These are phyloP conservation scores for Yamadazyma laniorum DNA, from an alignment of 805 yeast species.

Conservation along the genomic window DNA sequence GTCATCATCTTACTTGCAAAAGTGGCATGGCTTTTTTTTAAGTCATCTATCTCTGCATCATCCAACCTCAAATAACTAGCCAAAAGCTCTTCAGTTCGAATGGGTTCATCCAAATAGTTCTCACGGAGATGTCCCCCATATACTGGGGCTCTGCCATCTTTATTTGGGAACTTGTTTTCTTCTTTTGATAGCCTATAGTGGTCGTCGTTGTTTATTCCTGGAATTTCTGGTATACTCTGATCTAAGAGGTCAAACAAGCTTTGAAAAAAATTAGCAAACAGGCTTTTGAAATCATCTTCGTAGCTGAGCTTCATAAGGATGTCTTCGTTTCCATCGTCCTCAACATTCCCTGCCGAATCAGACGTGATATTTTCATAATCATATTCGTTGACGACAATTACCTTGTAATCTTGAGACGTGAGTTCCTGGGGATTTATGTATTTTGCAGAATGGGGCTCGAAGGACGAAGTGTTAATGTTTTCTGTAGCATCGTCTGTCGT, in stretches of 20 bases:
- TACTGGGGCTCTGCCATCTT: slow-evolving; percentile 26
- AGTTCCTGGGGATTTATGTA: slow-evolving; percentile 7
- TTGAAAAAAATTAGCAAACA: slow-evolving; percentile 18
- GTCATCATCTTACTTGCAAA: slow-evolving; percentile 23
- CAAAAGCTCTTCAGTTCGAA: slow-evolving; percentile 27
- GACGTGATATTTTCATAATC: slow-evolving; percentile 11
- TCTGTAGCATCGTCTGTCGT: background rate
- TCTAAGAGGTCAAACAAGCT: slow-evolving; percentile 19
- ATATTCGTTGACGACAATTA: slow-evolving; percentile 10
- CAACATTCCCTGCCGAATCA: background rate
- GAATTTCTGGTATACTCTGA: slow-evolving; percentile 21
- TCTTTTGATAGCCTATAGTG: slow-evolving; percentile 23
- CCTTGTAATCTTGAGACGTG: background rate
- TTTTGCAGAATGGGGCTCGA: background rate
- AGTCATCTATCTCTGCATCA: slow-evolving; percentile 17
- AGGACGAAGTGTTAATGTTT: background rate
- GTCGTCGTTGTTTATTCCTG: slow-evolving; percentile 23
- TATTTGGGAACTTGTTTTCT: slow-evolving; percentile 18
- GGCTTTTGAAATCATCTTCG: slow-evolving; percentile 8
- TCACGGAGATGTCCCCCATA: slow-evolving; percentile 38
- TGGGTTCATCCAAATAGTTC: slow-evolving; percentile 26
- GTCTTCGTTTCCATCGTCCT: slow-evolving; percentile 1
- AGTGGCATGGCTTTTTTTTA: slow-evolving; percentile 22
- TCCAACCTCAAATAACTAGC: slow-evolving; percentile 20
- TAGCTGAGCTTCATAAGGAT: slow-evolving; percentile 8